Evolutionary conservation across 805 yeast species (phyloP), one percentile per base, ranked within the genome.

Genomic region (Nakazawaea molendinolei): DNA sequence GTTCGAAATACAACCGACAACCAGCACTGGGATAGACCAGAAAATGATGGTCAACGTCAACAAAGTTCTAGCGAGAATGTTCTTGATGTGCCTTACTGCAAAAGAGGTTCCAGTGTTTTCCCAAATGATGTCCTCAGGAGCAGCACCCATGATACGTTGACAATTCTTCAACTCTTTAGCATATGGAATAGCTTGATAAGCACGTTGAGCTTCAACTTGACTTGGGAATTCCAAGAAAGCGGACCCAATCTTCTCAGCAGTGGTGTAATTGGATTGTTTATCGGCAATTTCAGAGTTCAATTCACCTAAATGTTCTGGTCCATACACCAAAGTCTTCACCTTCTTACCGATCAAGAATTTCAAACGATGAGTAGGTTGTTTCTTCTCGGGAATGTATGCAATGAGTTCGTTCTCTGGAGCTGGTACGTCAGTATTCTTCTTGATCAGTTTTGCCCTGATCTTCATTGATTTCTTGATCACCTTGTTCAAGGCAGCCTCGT

Each of bases 1-100:
- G 60, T 90, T 92, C 17, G 97, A 90, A 45, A 92, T 80, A 48
- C 77, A 72, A 74, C 97, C 97, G 34, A 90, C 95, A 50, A 86
- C 87, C n/a, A 97, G 95, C 26, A 90, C 97, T 8, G 98, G 98
- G 49, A 90, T 78, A 28, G 95, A 79, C 97, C 97, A 90, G 61
- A 87, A 86, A 32, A 90, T 74, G 43, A 90, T 76, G 58, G 80
- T 63, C 40, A 74, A 50, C 18, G 83, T 75, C 50, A 83, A 66
- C 33, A 86, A 62, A 12, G 84, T 65, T 38, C 65, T 67, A 2
- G 95, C 90, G 36, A 71, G 61, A 17, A 71, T 39, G 40, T 66
- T 69, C 62, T 77, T 80, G 16, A 71, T 43, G 29, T 68, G 54
- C 57, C 95, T 76, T 51, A 68, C 69, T 43, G 61, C 60, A 55